These are phyloP conservation scores for Agrocybe pediades DNA, from an alignment of 768 basidiomycete species.

Conservation along the genomic window DNA sequence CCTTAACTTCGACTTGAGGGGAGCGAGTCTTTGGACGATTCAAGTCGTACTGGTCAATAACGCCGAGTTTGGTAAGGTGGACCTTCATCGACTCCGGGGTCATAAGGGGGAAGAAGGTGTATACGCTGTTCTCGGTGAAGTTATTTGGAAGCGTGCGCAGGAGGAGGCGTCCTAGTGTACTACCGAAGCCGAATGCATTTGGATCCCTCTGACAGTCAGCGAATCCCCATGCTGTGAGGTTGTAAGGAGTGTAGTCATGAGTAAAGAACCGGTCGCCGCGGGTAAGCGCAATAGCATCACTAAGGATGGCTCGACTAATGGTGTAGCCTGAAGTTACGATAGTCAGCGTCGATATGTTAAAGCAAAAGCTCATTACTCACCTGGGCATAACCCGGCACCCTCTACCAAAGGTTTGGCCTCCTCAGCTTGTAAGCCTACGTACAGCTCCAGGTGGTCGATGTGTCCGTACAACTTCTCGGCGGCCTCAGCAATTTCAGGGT, in stretches of 20 bases:
- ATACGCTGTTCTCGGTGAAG: slow-evolving; percentile 69
- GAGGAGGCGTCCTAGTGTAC: slow-evolving; percentile 72
- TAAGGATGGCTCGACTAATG: slow-evolving; percentile 81
- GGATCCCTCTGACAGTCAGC: slow-evolving; percentile 79
- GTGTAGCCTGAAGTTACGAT: slow-evolving; percentile 59
- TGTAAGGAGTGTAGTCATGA: slow-evolving; percentile 78
- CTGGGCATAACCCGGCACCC: slow-evolving; percentile 85
- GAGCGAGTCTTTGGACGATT: slow-evolving; percentile 42
- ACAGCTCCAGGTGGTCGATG: slow-evolving; percentile 78
- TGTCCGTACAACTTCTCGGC: slow-evolving; percentile 80
- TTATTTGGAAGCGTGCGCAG: slow-evolving; percentile 73
- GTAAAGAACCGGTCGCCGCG: slow-evolving; percentile 86
- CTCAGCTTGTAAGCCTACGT: slow-evolving; percentile 81
- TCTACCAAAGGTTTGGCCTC: slow-evolving; percentile 73
- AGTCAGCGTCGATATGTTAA: not conserved
- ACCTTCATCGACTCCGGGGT: slow-evolving; percentile 70
- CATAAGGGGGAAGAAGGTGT: slow-evolving; percentile 90
- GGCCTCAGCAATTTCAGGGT: slow-evolving; percentile 64
- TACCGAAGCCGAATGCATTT: slow-evolving; percentile 73
- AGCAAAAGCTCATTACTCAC: slow-evolving; percentile 28
- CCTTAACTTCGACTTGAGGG: slow-evolving; percentile 33
- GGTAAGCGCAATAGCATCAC: slow-evolving; percentile 84
- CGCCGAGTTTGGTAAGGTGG: slow-evolving; percentile 56
- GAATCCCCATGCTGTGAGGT: slow-evolving; percentile 84
- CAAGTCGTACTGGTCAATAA: slow-evolving; percentile 56